Conservation (phyloP, 371 early-diverging fungal species). For the Syncephalastrum sp. region DNA sequence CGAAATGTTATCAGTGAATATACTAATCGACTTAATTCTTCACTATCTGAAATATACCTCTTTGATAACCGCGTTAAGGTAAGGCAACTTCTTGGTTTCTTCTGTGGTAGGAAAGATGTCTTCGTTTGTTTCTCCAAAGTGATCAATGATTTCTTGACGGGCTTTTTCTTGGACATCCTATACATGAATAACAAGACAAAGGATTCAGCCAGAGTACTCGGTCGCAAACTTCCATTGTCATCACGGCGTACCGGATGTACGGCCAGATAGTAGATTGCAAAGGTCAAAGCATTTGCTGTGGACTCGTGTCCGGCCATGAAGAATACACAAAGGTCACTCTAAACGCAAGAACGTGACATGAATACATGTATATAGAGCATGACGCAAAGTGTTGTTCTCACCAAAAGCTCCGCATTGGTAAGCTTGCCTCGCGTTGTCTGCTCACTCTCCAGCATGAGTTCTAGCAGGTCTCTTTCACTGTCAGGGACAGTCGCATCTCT, state of each 20-base stretch:
- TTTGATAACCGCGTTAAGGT: slow-evolving; percentile 40
- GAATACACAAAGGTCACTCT: slow-evolving; percentile 47
- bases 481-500: slow-evolving; percentile 24
- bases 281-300: slow-evolving; percentile 14
- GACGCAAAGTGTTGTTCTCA: slow-evolving; percentile 19
- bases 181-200: slow-evolving; percentile 1
- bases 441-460: slow-evolving; percentile 42
- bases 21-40: not conserved
- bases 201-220: not conserved
- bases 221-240: not conserved
- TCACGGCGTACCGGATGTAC: slow-evolving; percentile 7
- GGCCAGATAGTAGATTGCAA: slow-evolving; percentile 20
- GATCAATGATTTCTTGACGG: slow-evolving; percentile 39
- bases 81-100: slow-evolving; percentile 38
- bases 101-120: slow-evolving; percentile 40
- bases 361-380: not conserved
- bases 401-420: slow-evolving; percentile 21
- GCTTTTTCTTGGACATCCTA: slow-evolving; percentile 42
- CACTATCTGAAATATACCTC: slow-evolving; percentile 8
- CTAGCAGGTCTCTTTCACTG: slow-evolving; percentile 39
- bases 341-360: not conserved
- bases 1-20: not conserved
- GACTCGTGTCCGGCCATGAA: slow-evolving; percentile 21
- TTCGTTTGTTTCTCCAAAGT: slow-evolving; percentile 40
- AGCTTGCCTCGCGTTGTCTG: slow-evolving; percentile 23